Base-by-base conservation (phyloP, 148 eudicot species). In the Chenopodium quinoa region DNA sequence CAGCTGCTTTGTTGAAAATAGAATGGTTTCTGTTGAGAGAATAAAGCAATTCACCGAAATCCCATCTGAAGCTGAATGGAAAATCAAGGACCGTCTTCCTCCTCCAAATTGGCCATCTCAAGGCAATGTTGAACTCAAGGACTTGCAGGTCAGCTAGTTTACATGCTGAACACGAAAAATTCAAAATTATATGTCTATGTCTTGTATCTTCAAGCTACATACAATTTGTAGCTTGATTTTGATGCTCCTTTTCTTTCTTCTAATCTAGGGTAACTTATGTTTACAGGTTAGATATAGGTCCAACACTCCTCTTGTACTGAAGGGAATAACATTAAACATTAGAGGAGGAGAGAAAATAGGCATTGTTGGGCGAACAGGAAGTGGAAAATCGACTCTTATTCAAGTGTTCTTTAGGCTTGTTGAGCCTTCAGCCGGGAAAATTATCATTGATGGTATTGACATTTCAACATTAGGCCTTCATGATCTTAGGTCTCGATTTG, bases 21-120 rank as follows among this genome's bases (percentile, higher is more conserved):
- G 85, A 81, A 93, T 96, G 98, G 99, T 96, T 60, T 93, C 99
- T 12, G 99, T 96, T 69, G 99, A 96, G 86, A 96, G 99, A 80
- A 83, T 96, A 78, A 94, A 92, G 72, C 99, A 96, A 78, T 96
- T 93, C 82, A 85, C 91, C 29, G 85, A 77, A 72, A 92, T 96
- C 75, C 91, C 90, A 73, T 90, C 99, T 27, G 99, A 96, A 88
- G 97, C 98, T 60, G 93, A 88, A 81, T 96, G 98, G 94, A 80
- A 73, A 68, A 91, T 83, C 73, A 89, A 90, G 83, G 95, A 93
- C 74, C 84, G 84, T 63, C 80, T 84, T 79, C 97, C 92, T 76
- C 89, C 99, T n/a, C 80, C 87, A 14, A 88, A 85, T 82, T 96
- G 99, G 99, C 99, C 99, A 11, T 80, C 87, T 3, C 83, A 79